Conservation (phyloP, 2,329 filamentous ascomycete genomes). For the Fusarium palustre region DNA sequence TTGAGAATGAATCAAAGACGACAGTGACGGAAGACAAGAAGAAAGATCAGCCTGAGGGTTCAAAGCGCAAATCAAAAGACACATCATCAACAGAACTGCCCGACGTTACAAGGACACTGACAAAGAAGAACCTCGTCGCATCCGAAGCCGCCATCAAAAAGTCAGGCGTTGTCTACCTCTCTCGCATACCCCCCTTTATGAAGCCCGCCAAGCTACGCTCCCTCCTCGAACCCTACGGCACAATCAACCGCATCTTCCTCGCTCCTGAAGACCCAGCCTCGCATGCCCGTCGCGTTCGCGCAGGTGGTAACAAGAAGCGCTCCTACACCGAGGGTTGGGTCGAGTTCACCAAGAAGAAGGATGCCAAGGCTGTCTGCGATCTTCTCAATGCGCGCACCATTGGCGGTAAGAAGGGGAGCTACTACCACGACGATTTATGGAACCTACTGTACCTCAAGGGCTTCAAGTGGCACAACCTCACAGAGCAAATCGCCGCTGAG, state of each 20-base stretch:
- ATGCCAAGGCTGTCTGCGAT: constrained; percentile 81
- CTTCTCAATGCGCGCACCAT: constrained; percentile 82
- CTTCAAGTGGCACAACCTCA: constrained; percentile 83
- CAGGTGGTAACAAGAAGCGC: constrained; percentile 85
- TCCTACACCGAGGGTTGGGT: constrained; percentile 89
- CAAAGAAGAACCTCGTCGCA: constrained; percentile 75
- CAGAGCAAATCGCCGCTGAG: constrained; percentile 83
- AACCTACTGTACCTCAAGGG: constrained; percentile 83
- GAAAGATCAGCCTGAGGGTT: constrained; percentile 35
- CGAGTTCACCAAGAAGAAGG: constrained; percentile 80
- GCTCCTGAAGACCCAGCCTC: constrained; percentile 77
- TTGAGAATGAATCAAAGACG: constrained; percentile 46
- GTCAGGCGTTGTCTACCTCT: constrained; percentile 86
- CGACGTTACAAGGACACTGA: constrained; percentile 65
- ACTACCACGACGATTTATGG: constrained; percentile 90
- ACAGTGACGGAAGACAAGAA: constrained; percentile 37
- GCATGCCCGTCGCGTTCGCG: constrained; percentile 74
- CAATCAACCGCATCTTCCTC: constrained; percentile 81
- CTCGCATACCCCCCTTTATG: constrained; percentile 89
- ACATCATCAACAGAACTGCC: constrained; percentile 55
- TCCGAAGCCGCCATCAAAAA: constrained; percentile 74
- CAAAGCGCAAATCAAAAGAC: constrained; percentile 45
- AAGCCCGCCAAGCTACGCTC: constrained; percentile 82
- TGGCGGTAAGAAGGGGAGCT: constrained; percentile 84
- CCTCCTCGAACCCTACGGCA: constrained; percentile 79